Percentiles rank a stretch among this genome's conserved stretches.
phyloP scores from a whole-genome alignment of 495 filamentous ascomycete species.

The Aspergillus conjunctus region DNA sequence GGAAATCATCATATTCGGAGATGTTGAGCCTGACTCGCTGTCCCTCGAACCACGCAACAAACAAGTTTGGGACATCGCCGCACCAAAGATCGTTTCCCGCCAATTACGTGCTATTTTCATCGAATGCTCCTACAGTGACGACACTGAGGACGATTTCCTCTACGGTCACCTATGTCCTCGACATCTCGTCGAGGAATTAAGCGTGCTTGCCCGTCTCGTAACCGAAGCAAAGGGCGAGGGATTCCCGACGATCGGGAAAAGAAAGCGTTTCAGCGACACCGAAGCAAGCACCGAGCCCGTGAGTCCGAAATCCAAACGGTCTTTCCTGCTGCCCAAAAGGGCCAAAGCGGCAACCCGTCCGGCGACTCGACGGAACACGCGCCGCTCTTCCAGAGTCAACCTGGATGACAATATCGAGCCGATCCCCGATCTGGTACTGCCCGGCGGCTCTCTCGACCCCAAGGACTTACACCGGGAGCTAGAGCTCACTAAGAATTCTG shows the following conservation, averaged over 20 bases:
- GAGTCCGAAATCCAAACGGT: constrained; percentile 34
- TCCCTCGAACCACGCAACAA: constrained; percentile 78
- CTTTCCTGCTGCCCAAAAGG: constrained; percentile 1
- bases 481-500: constrained; percentile 19
- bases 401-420: constrained; percentile 2
- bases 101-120: constrained; percentile 81
- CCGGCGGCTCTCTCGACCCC: constrained; percentile 1
- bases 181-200: constrained; percentile 77
- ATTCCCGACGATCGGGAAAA: constrained; percentile 26
- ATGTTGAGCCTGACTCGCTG: constrained; percentile 89
- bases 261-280: constrained; percentile 33
- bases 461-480: constrained; percentile 17
- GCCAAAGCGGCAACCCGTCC: not conserved
- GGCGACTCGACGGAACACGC: constrained; percentile 6
- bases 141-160: constrained; percentile 68
- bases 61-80: constrained; percentile 81
- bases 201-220: constrained; percentile 68
- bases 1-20: constrained; percentile 91
- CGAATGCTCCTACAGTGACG: constrained; percentile 89
- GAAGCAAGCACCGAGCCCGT: constrained; percentile 13
- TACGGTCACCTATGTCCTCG: constrained; percentile 88
- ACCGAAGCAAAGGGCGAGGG: constrained; percentile 25
- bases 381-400: not conserved
- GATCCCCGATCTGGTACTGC: not conserved
- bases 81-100: constrained; percentile 72